Conservation (phyloP, 192 early-diverging fungal genomes). For the Spinellus fusiger region DNA sequence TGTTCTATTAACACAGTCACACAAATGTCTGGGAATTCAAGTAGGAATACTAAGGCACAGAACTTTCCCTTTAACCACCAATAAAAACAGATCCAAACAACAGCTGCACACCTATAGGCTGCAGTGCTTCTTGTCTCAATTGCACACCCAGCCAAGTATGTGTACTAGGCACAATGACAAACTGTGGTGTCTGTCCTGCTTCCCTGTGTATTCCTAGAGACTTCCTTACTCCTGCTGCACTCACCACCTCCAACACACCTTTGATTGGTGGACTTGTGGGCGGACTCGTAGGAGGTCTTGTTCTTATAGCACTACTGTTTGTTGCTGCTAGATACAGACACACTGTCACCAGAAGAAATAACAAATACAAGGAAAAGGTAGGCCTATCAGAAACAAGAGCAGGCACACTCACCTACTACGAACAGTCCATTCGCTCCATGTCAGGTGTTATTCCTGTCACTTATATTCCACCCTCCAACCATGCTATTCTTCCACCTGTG, state of each 20-base stretch:
- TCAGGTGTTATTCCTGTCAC: slow-evolving; percentile 36
- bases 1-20: too few relatives aligned
- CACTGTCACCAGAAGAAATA: background rate
- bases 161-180: slow-evolving; percentile 12
- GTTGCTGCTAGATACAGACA: background rate
- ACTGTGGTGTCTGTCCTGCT: slow-evolving; percentile 21
- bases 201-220: slow-evolving; percentile 9
- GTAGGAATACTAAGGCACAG: too few relatives aligned
- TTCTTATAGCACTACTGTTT: slow-evolving; percentile 10
- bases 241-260: background rate
- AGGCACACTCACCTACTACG: slow-evolving; percentile 1
- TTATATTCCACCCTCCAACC: slow-evolving; percentile 26
- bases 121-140: background rate
- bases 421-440: slow-evolving; percentile 2
- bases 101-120: background rate
- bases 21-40: too few relatives aligned
- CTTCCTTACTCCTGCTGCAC: background rate
- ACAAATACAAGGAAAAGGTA: slow-evolving; percentile 1
- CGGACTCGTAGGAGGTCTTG: slow-evolving; percentile 17
- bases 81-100: too few relatives aligned
- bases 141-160: slow-evolving; percentile 20
- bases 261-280: slow-evolving; percentile 23
- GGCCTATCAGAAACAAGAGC: slow-evolving; percentile 17
- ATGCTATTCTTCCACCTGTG: background rate
- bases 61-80: too few relatives aligned